A percentile compares a stretch with the other conserved stretches of the same genome.
phyloP scores from a whole-genome alignment of 2,329 filamentous ascomycete species.

The Pseudocercospora crystallina region DNA sequence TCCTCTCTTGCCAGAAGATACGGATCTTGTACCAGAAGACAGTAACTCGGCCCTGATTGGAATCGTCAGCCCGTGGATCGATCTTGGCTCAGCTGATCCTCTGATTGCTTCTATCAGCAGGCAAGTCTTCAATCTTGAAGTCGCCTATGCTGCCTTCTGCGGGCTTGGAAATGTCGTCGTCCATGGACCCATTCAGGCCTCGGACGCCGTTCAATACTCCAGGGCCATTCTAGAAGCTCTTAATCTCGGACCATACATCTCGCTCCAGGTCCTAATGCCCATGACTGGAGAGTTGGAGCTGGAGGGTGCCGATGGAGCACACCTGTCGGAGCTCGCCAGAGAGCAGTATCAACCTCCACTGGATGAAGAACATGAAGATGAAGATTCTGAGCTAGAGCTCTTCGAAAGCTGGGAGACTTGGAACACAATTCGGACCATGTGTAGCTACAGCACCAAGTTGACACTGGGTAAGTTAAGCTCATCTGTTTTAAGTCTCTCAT shows the following conservation, averaged over 20 bases:
- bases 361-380: constrained; percentile 22
- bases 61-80: constrained; percentile 88
- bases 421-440: constrained; percentile 81
- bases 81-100: constrained; percentile 79
- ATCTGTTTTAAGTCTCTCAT: constrained; percentile 5
- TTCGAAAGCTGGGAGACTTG: constrained; percentile 91
- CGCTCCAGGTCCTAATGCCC: constrained; percentile 76
- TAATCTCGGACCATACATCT: constrained; percentile 70
- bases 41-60: constrained; percentile 73
- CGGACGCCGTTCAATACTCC: constrained; percentile 70
- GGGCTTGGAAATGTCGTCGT: constrained; percentile 82
- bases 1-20: constrained; percentile 77
- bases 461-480: constrained; percentile 69
- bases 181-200: constrained; percentile 61
- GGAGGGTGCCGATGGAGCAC: constrained; percentile 53
- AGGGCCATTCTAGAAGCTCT: constrained; percentile 80
- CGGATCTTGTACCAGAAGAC: constrained; percentile 66
- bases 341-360: constrained; percentile 32
- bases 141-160: constrained; percentile 94
- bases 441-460: constrained; percentile 79
- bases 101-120: constrained; percentile 81
- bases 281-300: constrained; percentile 73
- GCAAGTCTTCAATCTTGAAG: constrained; percentile 85
- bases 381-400: constrained; percentile 43
- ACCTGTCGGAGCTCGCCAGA: constrained; percentile 51